Evolutionary conservation across 495 filamentous ascomycete species (phyloP), one percentile per base, ranked within the genome.

Genomic region (Hypomontagnella submonticulosa): DNA sequence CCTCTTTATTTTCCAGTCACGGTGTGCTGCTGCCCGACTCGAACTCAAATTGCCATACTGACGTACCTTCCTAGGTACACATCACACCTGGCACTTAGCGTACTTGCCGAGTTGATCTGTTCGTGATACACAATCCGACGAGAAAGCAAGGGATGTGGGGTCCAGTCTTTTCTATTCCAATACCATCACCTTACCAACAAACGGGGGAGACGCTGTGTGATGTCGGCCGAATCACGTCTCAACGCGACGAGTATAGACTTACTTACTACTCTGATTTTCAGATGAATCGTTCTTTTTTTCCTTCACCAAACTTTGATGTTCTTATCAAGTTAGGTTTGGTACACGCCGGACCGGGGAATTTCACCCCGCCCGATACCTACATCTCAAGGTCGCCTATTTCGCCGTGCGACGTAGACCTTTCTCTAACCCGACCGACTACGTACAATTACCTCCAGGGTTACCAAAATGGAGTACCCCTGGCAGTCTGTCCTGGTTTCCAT

Each of bases 281-380:
- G 23, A 27, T 27, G 23, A 27, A 27, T 27, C 23, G 6, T 27
- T 27, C 30, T 16, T 38, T 34, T 19, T 27, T 42, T 50, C 9
- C 11, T 33, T 43, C 46, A 10, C 30, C 36, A 60, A 63, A 56
- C 41, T 40, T 63, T 46, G 56, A 27, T 46, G 41, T 30, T 53
- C 42, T 52, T 30, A 59, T 33, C 11, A 6, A 19, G 30, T 46
- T 50, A 60, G 47, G 60, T 48, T 64, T 48, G 46, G 66, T 64
- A 46, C 56, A 60, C 60, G n/a, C 50, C 55, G 49, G 64, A 37
- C 59, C 5, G 32, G 54, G 55, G 44, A 46, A 69, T 69, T 41
- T 12, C 30, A 13, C 59, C 60, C 66, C 66, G 40, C 66, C 53
- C 60, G 23, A 27, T 27, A 27, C 23, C 23, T 27, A 27, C 23